Conservation (phyloP, 2,329 filamentous ascomycete species). For the Raffaelea arxii region DNA sequence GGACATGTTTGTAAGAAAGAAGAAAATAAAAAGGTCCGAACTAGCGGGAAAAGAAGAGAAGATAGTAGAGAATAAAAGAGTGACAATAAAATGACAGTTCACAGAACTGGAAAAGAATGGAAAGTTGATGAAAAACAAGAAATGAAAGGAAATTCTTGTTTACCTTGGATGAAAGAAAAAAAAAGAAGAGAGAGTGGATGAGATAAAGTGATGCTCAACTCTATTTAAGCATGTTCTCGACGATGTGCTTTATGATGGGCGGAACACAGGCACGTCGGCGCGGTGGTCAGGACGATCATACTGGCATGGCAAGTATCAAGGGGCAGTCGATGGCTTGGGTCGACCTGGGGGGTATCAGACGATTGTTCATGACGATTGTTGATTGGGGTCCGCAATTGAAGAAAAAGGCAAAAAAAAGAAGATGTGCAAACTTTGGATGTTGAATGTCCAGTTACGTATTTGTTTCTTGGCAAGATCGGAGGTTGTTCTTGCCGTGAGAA, state of each 20-base stretch:
- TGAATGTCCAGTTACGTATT: too few species aligned
- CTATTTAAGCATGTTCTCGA: background rate
- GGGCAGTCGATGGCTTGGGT: background rate
- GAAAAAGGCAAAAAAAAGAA: background rate
- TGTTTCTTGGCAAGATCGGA: too few species aligned
- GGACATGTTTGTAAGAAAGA: constrained; percentile 27
- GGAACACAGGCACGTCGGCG: too few species aligned
- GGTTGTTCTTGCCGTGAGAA: too few species aligned
- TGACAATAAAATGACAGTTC: constrained; percentile 9
- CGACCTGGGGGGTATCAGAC: background rate
- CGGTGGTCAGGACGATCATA: background rate
- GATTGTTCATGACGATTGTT: background rate
- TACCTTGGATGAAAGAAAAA: background rate
- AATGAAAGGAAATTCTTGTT: background rate
- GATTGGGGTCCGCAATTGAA: background rate
- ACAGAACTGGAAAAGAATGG: constrained; percentile 10
- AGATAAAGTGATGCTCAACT: background rate
- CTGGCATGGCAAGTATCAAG: background rate
- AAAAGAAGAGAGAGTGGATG: background rate
- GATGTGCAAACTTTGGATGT: too few species aligned
- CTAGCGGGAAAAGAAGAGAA: constrained; percentile 4
- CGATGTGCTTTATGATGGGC: too few species aligned
- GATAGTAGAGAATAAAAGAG: constrained; percentile 2
- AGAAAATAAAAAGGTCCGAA: background rate
- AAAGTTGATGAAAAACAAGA: background rate